Percentiles rank a stretch among this genome's conserved stretches.
phyloP scores from a whole-genome alignment of 495 filamentous ascomycete genomes.

The Penicillium subrubescens region DNA sequence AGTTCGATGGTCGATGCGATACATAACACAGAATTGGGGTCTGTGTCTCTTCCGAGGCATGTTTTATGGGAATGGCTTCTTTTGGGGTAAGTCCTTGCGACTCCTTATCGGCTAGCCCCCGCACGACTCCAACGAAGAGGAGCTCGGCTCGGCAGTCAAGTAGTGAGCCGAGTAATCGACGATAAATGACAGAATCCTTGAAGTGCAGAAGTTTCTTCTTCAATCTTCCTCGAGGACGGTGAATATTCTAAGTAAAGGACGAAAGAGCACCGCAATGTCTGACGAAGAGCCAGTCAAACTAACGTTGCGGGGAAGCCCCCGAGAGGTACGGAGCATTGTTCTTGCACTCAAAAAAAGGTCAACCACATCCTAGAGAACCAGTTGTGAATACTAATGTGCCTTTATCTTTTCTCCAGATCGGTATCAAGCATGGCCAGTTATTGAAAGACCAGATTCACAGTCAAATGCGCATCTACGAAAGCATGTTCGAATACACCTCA shows the following conservation, averaged over 20 bases:
- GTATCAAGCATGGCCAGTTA: slow-evolving; percentile 52
- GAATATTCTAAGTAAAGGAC: neutral
- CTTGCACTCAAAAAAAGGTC: neutral
- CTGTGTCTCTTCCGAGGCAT: slow-evolving; percentile 3
- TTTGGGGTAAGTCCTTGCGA: slow-evolving; percentile 23
- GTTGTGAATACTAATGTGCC: neutral
- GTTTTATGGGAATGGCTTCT: slow-evolving; percentile 7
- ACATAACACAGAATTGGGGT: neutral
- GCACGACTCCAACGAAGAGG: slow-evolving; percentile 27
- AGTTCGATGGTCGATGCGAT: neutral
- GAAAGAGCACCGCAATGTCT: neutral
- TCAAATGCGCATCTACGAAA: slow-evolving; percentile 54
- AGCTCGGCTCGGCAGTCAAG: slow-evolving; percentile 11
- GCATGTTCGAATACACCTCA: slow-evolving; percentile 52
- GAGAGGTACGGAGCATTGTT: slow-evolving; percentile 27
- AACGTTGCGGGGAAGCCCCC: slow-evolving; percentile 26
- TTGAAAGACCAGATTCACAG: slow-evolving; percentile 47
- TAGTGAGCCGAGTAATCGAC: neutral
- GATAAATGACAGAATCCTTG: neutral
- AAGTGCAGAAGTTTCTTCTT: neutral
- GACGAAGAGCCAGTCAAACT: slow-evolving; percentile 24
- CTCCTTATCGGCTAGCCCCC: slow-evolving; percentile 21
- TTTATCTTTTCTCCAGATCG: slow-evolving; percentile 42
- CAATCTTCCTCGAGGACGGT: neutral
- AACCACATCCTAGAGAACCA: neutral